A percentile compares a stretch with the other conserved stretches of the same genome.
Conservation (phyloP, 257 asterid species). For the Cinchona pubescens region DNA sequence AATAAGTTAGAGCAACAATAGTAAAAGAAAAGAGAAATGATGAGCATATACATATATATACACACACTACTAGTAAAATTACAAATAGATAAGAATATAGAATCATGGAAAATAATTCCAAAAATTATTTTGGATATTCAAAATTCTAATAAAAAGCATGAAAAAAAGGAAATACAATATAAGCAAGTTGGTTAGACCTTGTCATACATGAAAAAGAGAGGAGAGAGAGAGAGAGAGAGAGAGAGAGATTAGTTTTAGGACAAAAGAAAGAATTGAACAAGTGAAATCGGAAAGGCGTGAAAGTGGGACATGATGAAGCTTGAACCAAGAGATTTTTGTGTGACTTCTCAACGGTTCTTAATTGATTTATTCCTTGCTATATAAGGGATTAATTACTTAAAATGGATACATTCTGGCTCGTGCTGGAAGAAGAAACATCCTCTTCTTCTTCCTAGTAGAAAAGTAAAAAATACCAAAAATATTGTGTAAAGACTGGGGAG, state of each 20-base stretch:
- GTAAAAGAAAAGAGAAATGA: neutral
- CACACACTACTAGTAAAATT: no score
- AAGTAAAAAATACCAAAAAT: neutral
- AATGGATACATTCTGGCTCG: constrained; percentile 16
- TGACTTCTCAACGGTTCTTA: neutral
- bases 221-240: neutral
- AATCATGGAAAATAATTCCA: no score
- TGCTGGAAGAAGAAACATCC: constrained; percentile 26
- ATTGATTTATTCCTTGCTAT: constrained; percentile 3
- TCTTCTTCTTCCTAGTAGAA: constrained; percentile 23
- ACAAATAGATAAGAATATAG: no score
- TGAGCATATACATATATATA: no score
- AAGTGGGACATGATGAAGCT: neutral
- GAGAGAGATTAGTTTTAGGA: constrained; percentile 11
- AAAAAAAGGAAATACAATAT: neutral
- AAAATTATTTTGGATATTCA: no score
- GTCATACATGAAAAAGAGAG: neutral
- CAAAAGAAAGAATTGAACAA: neutral
- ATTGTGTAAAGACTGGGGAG: neutral
- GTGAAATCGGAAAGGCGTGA: constrained; percentile 10
- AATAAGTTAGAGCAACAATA: no score
- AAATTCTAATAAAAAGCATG: no score
- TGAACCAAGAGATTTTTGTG: constrained; percentile 19
- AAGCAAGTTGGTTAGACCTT: neutral
- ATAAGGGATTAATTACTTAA: neutral